phyloP scores from a whole-genome alignment of 2,329 filamentous ascomycete species.

The Neonectria magnoliae region DNA sequence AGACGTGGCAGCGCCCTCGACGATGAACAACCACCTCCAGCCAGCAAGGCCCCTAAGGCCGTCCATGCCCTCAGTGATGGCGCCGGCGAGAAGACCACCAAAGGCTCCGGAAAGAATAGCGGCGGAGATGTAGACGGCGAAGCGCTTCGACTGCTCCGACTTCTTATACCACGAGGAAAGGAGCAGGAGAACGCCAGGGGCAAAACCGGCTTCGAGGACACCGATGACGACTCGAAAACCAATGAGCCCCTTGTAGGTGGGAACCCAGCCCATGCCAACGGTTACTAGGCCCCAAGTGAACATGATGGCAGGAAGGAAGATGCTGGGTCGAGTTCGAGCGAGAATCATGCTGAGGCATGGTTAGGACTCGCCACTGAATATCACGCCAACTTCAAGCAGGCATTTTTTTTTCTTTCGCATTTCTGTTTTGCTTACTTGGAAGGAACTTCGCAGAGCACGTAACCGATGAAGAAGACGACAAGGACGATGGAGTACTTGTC shows the following conservation, averaged over 20 bases:
- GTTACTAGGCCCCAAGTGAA: constrained; percentile 52
- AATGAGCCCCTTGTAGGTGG: constrained; percentile 41
- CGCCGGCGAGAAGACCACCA: constrained; percentile 69
- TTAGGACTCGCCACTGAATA: not conserved
- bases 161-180: constrained; percentile 73
- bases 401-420: not conserved
- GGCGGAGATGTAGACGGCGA: constrained; percentile 76
- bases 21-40: constrained; percentile 63
- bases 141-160: constrained; percentile 45
- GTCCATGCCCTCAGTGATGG: constrained; percentile 65
- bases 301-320: constrained; percentile 76
- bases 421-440: constrained; percentile 58
- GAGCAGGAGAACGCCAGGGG: constrained; percentile 68
- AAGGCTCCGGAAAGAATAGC: constrained; percentile 75
- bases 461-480: constrained; percentile 75
- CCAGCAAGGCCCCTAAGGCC: constrained; percentile 59
- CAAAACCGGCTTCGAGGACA: constrained; percentile 67
- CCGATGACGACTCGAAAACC: constrained; percentile 60
- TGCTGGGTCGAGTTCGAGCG: constrained; percentile 68
- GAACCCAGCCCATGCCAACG: constrained; percentile 43
- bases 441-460: constrained; percentile 70
- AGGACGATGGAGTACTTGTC: constrained; percentile 69
- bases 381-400: not conserved
- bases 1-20: constrained; percentile 70
- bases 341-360: constrained; percentile 58